Evolutionary conservation across 176 grass and related monocot genomes (phyloP), one percentile per base, ranked within the genome.

Genomic region (Thinopyrum elongatum): DNA sequence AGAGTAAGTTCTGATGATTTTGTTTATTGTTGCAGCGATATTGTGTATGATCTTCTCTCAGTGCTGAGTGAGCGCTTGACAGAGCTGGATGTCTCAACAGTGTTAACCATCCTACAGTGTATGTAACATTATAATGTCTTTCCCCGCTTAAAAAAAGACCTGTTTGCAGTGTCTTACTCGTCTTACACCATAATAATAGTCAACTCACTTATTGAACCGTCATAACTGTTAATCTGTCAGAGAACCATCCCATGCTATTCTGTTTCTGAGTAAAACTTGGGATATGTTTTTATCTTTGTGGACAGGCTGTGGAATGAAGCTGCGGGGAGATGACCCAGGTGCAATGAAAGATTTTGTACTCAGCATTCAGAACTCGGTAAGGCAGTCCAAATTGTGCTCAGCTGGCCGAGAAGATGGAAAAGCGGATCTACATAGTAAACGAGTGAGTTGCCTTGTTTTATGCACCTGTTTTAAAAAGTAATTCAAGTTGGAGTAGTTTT

Each of bases 311-410:
- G 94, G 97, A 79, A 92, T 94, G 92, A 98, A 98, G 79, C 84
- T 95, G 28, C 78, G 90, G 71, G 82, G 94, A 72, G 97, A 98
- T 89, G 93, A 95, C 68, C 94, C 94, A 10, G 42, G 80, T 84
- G 85, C 93, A 53, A 95, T 98, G 97, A 94, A 95, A 94, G 92
- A 98, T 90, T 98, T 95, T 89, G 70, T 98, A 47, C 85, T 98
- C 26, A 19, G 79, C 82, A 87, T 95, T 89, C 92, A 94, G 58
- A 92, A 92, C 46, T 92, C 79, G 70, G 88, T 90, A 46, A 94
- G 85, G 89, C 87, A 91, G 84, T 78, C 89, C 27, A 98, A 91
- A 92, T 81, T 35, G 60, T 47, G n/a, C 64, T 90, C 88, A 69
- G 82, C 51, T 23, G 84, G 42, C 66, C 28, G 29, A 79, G 76